Evolutionary conservation across 2,329 filamentous ascomycete genomes (phyloP), one percentile per base, ranked within the genome.

Genomic region (Lachnellula cervina): DNA sequence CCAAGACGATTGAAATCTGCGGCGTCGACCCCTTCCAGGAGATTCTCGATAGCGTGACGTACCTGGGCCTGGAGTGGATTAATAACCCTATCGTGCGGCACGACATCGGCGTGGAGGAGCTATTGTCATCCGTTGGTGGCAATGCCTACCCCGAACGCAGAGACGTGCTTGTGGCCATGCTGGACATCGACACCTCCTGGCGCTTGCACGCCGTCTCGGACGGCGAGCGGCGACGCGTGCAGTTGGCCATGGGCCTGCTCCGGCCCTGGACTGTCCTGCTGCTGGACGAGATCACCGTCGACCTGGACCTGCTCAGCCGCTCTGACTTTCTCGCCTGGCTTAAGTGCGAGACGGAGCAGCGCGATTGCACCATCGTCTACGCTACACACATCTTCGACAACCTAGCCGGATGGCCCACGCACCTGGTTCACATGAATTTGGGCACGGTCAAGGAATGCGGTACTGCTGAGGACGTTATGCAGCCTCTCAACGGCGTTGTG

Each of bases 351-450:
- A 97, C 93, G 0, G 88, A 93, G 74, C 77, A 70, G 7, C 79
- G 93, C 51, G 79, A 84, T 38, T 97, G 92, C 70, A 97, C 94
- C 5, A 89, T 99, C 65, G 91, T 99, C 28, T 99, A 99, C 71
- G 94, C 94, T 6, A 99, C 94, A 13, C 94, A 99, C 73, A 97
- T 99, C 61, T 76, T 99, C 63, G 94, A 99, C 70, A 97, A 97
- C 71, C 77, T 99, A 51, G 91, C 91, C 0, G 86, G 87, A 19
- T 99, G 94, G 94, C 94, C 94, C 7, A 96, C 89, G 1, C 92
- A 99, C 73, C 78, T 99, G 42, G 92, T 95, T 49, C 93, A 97
- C 71, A 97, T 99, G 93, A 88, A 91, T 69, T 72, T 96, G 47
- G 94, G 94, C 28, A 83, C 80, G 59, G 87, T 97, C 59, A 92